Percentiles rank a stretch among this genome's conserved stretches.
These are phyloP conservation scores for Mucor mucedo DNA, from an alignment of 371 early-diverging fungal genomes.

Conservation along the genomic window DNA sequence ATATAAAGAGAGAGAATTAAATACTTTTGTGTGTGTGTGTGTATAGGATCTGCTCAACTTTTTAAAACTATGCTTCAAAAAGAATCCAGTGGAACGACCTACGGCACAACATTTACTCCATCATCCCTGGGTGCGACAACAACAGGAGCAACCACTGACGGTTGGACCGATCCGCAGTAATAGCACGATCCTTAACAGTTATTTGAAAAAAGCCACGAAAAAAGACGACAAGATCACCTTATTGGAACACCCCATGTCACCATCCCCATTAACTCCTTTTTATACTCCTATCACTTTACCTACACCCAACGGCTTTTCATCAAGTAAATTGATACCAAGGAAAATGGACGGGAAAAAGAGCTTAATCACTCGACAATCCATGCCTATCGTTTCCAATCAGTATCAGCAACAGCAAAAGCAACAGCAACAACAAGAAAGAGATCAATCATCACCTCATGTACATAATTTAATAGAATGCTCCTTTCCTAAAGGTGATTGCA, in stretches of 20 bases:
- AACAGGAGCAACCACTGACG: neutral
- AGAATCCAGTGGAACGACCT: slow-evolving; percentile 74
- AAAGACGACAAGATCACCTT: slow-evolving; percentile 3
- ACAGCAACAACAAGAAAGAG: neutral
- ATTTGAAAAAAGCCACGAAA: slow-evolving; percentile 4
- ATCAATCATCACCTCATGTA: slow-evolving; percentile 6
- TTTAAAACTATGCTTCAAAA: slow-evolving; percentile 80
- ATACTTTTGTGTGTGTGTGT: no score
- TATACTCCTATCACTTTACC: neutral
- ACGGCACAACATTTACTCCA: slow-evolving; percentile 49
- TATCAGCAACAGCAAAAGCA: neutral
- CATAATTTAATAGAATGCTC: slow-evolving; percentile 51
- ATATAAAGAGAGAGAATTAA: neutral
- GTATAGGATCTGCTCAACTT: slow-evolving; percentile 73
- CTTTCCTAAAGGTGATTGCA: slow-evolving; percentile 45
- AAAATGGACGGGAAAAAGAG: neutral
- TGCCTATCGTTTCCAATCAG: neutral
- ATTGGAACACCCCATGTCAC: neutral
- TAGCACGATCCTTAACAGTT: slow-evolving; percentile 5
- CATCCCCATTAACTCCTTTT: neutral
- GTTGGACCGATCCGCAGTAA: neutral
- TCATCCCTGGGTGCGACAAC: slow-evolving; percentile 73
- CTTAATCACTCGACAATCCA: slow-evolving; percentile 8
- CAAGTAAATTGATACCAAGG: neutral
- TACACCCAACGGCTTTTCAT: neutral